Base-by-base conservation (phyloP, 495 filamentous ascomycete genomes). In the Bacidia gigantensis region DNA sequence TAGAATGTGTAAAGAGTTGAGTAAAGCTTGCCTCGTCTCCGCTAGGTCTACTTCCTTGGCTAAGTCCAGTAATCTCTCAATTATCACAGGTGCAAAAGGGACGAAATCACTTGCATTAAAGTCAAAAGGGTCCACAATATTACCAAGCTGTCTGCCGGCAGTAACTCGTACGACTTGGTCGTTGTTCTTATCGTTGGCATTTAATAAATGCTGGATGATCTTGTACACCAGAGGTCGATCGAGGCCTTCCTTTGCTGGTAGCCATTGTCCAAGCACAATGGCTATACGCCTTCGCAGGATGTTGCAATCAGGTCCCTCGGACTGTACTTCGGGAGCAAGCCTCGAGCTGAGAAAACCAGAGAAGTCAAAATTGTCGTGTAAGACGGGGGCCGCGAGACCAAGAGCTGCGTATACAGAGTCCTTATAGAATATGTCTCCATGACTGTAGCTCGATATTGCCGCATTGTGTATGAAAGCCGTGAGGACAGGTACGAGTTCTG, bases 391-490 rank as follows among this genome's bases (percentile, higher is more conserved):
- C 0, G 92, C 81, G 35, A 95, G 72, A 5, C 92, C 92, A 59
- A 98, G 79, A 10, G 92, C 88, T 40, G 85, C 89, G 58, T 98
- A 98, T 2, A 95, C 77, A 0, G 92, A 89, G 60, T 98, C 92
- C 63, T 94, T 95, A 55, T 84, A 75, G 14, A 90, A 69, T 2
- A 96, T 76, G 56, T 89, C 76, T 40, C 81, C 75, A 22, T 21
- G 7, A 35, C 14, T 14, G 47, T 79, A 76, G 26, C 17, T 70
- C 60, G 75, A 70, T 72, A 83, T 77, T 46, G 83, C 79, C 49
- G 86, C 82, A 0, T 76, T 77, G 45, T 80, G 69, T 64, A 95
- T 95, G 46, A 95, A 88, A 11, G 72, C 72, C 52, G 95, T 64
- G 10, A 98, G 69, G 1, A 87, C 87, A 32, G 78, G 73, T 23